Percentiles rank a stretch among this genome's conserved stretches.
phyloP scores from a whole-genome alignment of 352 stramenopile genomes.

The Labyrinthula sp. region DNA sequence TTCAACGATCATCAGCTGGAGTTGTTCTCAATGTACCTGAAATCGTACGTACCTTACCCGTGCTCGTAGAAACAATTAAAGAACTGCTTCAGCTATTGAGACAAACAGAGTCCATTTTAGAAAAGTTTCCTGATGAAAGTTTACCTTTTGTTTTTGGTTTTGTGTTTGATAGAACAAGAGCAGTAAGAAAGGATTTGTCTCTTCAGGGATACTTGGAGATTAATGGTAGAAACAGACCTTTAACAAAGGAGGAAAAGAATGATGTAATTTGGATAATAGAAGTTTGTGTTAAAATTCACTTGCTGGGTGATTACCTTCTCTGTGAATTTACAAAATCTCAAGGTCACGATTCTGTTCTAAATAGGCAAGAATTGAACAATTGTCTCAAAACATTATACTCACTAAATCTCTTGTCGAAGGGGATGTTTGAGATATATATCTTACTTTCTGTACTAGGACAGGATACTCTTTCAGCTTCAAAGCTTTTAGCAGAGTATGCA shows the following conservation, averaged over 20 bases:
- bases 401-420: no score
- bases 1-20: conserved; percentile 17
- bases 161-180: conserved; percentile 15
- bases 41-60: conserved; percentile 7
- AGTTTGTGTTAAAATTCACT: conserved; percentile 22
- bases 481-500: no score
- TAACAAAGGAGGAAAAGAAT: no score
- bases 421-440: no score
- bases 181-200: conserved; percentile 22
- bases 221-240: conserved; percentile 8
- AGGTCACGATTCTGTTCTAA: conserved; percentile 20
- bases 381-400: conserved; percentile 23
- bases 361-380: conserved; percentile 19
- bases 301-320: conserved; percentile 19
- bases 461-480: no score
- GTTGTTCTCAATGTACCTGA: conserved; percentile 21
- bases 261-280: conserved; percentile 15
- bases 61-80: conserved; percentile 5
- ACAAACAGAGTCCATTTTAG: conserved; percentile 1
- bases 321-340: conserved; percentile 19
- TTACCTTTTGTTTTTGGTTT: conserved; percentile 28
- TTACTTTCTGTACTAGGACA: no score
- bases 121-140: conserved; percentile 4
- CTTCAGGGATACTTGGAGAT: conserved; percentile 25
- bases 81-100: conserved; percentile 20